Evolutionary conservation across 2,329 filamentous ascomycete genomes (phyloP).

Genomic region (Microdochium paspali): DNA sequence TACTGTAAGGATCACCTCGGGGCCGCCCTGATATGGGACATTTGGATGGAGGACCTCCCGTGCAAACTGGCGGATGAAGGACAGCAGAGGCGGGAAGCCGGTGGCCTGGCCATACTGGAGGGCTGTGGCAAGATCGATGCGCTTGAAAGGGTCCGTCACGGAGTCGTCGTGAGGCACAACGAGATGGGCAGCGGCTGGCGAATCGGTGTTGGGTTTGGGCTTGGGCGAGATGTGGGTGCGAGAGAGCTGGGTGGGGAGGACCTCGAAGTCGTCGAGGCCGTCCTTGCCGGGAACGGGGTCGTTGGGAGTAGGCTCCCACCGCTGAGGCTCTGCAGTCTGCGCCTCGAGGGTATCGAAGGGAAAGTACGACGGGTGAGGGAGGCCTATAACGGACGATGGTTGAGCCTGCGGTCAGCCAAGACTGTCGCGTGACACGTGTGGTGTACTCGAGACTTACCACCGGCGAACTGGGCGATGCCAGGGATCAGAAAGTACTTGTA

Average conservation of each 20-base stretch:
- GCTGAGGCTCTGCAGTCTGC: conserved; percentile 61
- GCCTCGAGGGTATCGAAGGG: conserved; percentile 88
- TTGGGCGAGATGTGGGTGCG: conserved; percentile 15
- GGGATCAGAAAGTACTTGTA: conserved; percentile 74
- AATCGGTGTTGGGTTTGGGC: conserved; percentile 13
- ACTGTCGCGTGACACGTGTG: no score
- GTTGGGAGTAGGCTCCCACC: conserved; percentile 65
- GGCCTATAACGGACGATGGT: conserved; percentile 37
- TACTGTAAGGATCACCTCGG: conserved; percentile 70
- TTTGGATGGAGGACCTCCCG: conserved; percentile 70
- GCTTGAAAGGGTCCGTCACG: conserved; percentile 49
- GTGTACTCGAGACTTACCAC: conserved; percentile 31
- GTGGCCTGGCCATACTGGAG: conserved; percentile 80
- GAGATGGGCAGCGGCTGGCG: conserved; percentile 39
- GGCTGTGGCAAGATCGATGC: conserved; percentile 73
- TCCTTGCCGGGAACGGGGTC: conserved; percentile 27
- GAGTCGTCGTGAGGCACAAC: conserved; percentile 49
- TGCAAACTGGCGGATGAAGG: conserved; percentile 71
- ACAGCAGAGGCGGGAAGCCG: conserved; percentile 70
- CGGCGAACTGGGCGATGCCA: conserved; percentile 52
- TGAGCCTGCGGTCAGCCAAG: background rate
- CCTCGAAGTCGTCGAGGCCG: conserved; percentile 8
- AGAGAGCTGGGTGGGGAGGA: conserved; percentile 26
- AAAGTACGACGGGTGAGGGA: conserved; percentile 75
- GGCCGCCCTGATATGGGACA: conserved; percentile 66